Percentiles rank a stretch among this genome's conserved stretches.
Conservation (phyloP, 805 yeast species). For the Wickerhamomyces subpelliculosus region DNA sequence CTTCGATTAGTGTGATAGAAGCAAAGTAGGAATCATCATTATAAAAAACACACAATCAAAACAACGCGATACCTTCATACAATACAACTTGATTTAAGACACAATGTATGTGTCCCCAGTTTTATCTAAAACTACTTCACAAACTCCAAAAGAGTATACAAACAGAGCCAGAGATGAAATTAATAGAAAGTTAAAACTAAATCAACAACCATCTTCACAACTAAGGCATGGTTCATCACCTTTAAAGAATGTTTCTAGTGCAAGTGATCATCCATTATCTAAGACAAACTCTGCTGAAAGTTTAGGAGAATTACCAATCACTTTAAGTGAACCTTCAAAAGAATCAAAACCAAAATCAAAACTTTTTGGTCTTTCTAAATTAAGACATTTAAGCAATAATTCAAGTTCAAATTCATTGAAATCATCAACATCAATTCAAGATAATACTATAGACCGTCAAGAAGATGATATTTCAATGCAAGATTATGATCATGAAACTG, state of each 20-base stretch:
- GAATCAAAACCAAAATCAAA: not conserved
- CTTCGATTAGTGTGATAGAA: not conserved
- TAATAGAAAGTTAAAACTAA: constrained; percentile 16
- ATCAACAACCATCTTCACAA: constrained; percentile 5
- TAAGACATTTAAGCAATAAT: not conserved
- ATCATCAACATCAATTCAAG: not conserved
- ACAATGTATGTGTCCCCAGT: constrained; percentile 20
- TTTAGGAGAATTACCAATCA: not conserved
- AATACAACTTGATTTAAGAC: not conserved
- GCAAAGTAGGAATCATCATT: not conserved
- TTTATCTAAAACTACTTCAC: constrained; percentile 5
- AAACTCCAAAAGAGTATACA: constrained; percentile 24
- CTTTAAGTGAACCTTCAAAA: not conserved
- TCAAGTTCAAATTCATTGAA: not conserved
- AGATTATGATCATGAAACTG: constrained; percentile 12
- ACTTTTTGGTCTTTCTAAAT: not conserved
- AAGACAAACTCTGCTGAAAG: constrained; percentile 14
- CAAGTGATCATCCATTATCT: constrained; percentile 18
- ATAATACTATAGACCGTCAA: not conserved
- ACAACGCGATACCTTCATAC: not conserved
- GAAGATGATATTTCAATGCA: not conserved
- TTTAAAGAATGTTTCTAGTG: constrained; percentile 18
- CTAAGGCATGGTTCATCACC: constrained; percentile 25
- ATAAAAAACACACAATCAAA: not conserved
- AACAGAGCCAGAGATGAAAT: constrained; percentile 25